Base-by-base conservation (phyloP, 371 early-diverging fungal species). In the Capniomyces stellatus region DNA sequence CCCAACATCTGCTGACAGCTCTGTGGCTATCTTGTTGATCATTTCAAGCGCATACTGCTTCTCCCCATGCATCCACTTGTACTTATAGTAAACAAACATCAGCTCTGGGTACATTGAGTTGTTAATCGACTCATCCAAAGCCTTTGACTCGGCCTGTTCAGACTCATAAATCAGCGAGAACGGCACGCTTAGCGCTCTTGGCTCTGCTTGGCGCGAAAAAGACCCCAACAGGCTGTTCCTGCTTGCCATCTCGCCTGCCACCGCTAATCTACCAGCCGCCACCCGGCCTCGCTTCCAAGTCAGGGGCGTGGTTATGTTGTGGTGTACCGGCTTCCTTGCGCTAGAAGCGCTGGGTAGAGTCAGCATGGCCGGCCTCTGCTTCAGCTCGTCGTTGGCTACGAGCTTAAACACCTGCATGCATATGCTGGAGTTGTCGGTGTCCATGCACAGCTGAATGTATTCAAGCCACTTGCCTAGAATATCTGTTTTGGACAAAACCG, bases 381-480 rank as follows among this genome's bases (percentile, higher is more conserved):
- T 18, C 6, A 70, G 49, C 54, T 68, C 68, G 40, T 70, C 70
- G 1, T 54, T 43, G 1, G 60, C 52, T 21, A 58, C 47, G 54
- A 59, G 51, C 29, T 29, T 29, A 13, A 68, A 58, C 1, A 87
- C 89, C 61, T 88, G 84, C 57, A 83, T 80, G 10, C 92, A 82
- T 40, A 92, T 73, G 29, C 73, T 77, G 56, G 87, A 74, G 27
- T 91, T 78, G 15, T 85, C 89, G 43, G 83, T 81, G 67, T 94
- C 91, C 46, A 95, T 82, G 61, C 93, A 92, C 52, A 96, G 64
- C 55, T 89, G 90, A 51, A 90, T 83, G 69, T 92, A 95, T 66
- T 93, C 92, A 64, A 96, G 87, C 81, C 89, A 90, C 75, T 85
- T 85, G 40, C 90, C 93, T 75, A 89, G 79, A 56, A 94, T 92